Evolutionary conservation across 768 basidiomycete genomes (phyloP).

Genomic region (Candolleomyces aberdarensis): DNA sequence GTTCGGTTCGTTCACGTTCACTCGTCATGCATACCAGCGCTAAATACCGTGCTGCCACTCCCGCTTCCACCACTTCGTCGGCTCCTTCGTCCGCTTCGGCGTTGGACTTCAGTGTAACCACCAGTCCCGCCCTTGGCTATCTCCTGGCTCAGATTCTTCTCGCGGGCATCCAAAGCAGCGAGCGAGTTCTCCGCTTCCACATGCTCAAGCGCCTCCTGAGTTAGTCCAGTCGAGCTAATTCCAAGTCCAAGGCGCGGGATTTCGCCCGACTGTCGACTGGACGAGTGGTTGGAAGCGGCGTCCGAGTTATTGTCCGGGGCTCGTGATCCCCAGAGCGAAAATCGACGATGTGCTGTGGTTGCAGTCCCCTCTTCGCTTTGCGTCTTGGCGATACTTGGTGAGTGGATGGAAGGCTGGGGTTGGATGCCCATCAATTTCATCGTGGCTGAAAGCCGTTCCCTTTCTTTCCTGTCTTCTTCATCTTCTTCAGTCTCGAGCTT

Average conservation of each 20-base stretch:
- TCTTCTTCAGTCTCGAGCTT: conserved; percentile 89
- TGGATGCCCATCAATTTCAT: conserved; percentile 95
- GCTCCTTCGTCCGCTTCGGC: conserved; percentile 52
- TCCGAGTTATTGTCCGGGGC: conserved; percentile 39
- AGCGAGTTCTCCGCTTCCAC: conserved; percentile 76
- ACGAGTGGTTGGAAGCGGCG: conserved; percentile 46
- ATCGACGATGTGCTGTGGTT: conserved; percentile 43
- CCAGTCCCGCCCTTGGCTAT: conserved; percentile 69
- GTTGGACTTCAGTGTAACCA: conserved; percentile 77
- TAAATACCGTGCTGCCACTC: conserved; percentile 81
- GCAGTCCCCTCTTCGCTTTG: conserved; percentile 21
- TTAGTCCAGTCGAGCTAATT: conserved; percentile 45
- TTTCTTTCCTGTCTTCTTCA: conserved; percentile 85
- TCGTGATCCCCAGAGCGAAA: conserved; percentile 53
- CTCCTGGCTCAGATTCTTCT: conserved; percentile 67
- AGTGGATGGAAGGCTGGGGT: conserved; percentile 42
- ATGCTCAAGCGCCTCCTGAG: conserved; percentile 74
- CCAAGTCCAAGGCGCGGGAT: conserved; percentile 27
- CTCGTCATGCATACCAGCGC: conserved; percentile 74
- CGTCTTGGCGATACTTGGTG: conserved; percentile 21
- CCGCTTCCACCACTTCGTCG: conserved; percentile 64
- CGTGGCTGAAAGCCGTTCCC: conserved; percentile 84
- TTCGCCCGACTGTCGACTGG: conserved; percentile 6
- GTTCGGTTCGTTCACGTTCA: conserved; percentile 21
- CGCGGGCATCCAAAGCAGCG: conserved; percentile 76